Base-by-base conservation (phyloP, 2,329 filamentous ascomycete species). In the Alternaria sp. region DNA sequence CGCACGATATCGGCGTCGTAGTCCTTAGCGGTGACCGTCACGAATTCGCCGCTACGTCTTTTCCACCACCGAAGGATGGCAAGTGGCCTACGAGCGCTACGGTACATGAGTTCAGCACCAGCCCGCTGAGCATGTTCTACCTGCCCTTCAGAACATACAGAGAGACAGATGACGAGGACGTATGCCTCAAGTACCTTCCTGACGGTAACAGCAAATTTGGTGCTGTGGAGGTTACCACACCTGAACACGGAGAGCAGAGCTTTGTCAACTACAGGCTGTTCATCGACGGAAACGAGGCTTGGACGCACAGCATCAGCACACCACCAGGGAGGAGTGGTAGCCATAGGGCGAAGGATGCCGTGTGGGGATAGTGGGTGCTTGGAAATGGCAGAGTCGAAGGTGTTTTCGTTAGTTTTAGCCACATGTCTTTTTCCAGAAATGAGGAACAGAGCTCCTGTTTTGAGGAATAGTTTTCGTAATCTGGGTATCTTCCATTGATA, bases 81-180 rank as follows among this genome's bases (percentile, higher is more conserved):
- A 56, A 85, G 82, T 66, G 87, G 88, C 52, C 87, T 80, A 59
- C 77, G 3, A 78, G 73, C 36, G 73, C 78, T 2, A 76, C 76
- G 2, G 91, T 96, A 0, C 91, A 97, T 72, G 96, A 99, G 79
- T 98, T 97, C 80, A 96, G 92, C 23, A 93, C 91, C 1, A 96
- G 92, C 58, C 96, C 96, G 0, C 79, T 99, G 55, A 96, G 90
- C 77, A 97, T 98, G 86, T 99, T 99, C 77, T 97, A 96, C 70
- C 87, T 96, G 5, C 96, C 96, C 0, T 82, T 95, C 23, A 86
- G 90, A 3, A 95, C 93, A 0, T 99, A 98, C 79, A 85, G 85
- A 69, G 93, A 97, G 80, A 88, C 86, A 1, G 93, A 96, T 69
- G 86, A 90, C 1, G 89, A 94, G 70, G 96, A 98, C 80, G 88